Percentiles rank a stretch among this genome's conserved stretches.
These are phyloP conservation scores for Bidens hawaiensis DNA, from an alignment of 140 eudicot genomes.

Conservation along the genomic window DNA sequence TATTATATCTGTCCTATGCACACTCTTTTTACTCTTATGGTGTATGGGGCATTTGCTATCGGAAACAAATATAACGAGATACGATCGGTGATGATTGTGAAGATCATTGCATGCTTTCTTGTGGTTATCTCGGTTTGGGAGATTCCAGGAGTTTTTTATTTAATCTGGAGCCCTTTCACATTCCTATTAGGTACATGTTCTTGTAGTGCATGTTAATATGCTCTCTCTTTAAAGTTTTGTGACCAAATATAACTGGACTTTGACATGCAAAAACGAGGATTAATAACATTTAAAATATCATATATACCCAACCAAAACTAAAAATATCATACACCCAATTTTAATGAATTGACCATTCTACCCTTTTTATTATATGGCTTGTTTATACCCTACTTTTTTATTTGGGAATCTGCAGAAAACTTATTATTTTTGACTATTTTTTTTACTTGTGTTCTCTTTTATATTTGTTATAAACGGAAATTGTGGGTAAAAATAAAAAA, in stretches of 20 bases:
- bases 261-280: too few relatives aligned
- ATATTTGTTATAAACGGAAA: too few relatives aligned
- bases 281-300: too few relatives aligned
- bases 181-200: constrained; percentile 60
- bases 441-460: too few relatives aligned
- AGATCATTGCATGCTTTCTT: constrained; percentile 59
- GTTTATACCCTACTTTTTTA: too few relatives aligned
- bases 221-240: not conserved
- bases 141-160: constrained; percentile 81
- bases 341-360: too few relatives aligned
- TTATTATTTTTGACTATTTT: too few relatives aligned
- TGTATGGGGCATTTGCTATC: constrained; percentile 93
- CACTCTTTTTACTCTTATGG: constrained; percentile 94
- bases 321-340: too few relatives aligned
- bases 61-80: constrained; percentile 84
- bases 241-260: not conserved
- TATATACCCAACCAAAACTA: too few relatives aligned
- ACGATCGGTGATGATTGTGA: constrained; percentile 68
- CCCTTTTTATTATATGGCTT: too few relatives aligned
- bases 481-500: too few relatives aligned
- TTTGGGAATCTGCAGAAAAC: too few relatives aligned
- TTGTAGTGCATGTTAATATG: not conserved
- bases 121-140: constrained; percentile 85
- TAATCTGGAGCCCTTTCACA: constrained; percentile 75
- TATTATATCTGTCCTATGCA: constrained; percentile 97